phyloP scores from a whole-genome alignment of 208 protist genomes.

The Lotmaria passim region DNA sequence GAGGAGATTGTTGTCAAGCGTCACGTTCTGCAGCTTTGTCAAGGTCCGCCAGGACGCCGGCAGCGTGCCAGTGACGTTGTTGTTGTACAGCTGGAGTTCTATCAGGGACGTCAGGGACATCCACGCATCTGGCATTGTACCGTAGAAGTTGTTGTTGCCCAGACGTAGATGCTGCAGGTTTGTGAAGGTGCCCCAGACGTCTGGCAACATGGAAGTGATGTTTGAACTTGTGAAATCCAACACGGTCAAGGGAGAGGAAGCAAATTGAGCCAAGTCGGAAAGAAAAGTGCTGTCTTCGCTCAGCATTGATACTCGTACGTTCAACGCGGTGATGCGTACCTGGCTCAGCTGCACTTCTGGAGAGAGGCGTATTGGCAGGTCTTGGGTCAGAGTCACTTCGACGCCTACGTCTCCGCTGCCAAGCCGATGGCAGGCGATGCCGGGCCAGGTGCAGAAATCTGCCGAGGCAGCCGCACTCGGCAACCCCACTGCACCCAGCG shows the following conservation, averaged over 20 bases:
- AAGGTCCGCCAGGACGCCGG: background rate
- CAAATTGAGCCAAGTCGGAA: background rate
- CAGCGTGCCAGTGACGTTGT: background rate
- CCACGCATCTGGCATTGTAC: background rate
- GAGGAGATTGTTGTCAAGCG: background rate
- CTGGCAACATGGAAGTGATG: background rate
- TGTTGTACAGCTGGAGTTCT: background rate
- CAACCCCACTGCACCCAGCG: background rate
- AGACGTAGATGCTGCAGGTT: background rate
- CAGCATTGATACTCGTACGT: background rate
- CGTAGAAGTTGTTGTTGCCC: slow-evolving; percentile 7
- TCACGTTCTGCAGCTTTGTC: background rate
- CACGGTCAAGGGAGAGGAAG: background rate
- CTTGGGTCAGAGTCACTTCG: background rate
- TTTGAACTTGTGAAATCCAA: slow-evolving; percentile 1
- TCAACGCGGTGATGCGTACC: background rate
- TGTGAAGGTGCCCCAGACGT: background rate
- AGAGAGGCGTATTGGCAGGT: background rate
- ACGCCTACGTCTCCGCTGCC: background rate
- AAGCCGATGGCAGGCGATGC: background rate
- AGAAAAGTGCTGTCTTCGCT: background rate
- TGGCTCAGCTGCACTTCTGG: background rate
- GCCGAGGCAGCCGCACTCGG: background rate
- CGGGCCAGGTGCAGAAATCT: slow-evolving; percentile 9
- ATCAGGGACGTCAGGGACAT: background rate